phyloP scores from a whole-genome alignment of 495 filamentous ascomycete genomes.

The Podospora sp. region DNA sequence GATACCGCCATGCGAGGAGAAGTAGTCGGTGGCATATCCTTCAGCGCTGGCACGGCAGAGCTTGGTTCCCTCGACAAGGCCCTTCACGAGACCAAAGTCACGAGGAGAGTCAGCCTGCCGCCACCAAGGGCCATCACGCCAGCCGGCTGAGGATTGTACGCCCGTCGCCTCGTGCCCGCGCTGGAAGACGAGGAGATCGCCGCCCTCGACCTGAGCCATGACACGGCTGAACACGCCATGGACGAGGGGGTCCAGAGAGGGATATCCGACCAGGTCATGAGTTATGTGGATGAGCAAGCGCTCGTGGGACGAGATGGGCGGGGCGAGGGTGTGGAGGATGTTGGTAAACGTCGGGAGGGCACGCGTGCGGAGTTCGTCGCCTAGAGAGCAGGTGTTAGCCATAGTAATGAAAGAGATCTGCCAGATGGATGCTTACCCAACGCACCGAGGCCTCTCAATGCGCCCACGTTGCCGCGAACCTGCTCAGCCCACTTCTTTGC shows the following conservation, averaged over 20 bases:
- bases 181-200: slow-evolving; percentile 95
- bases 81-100: slow-evolving; percentile 77
- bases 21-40: slow-evolving; percentile 82
- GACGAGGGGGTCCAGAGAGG: slow-evolving; percentile 89
- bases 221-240: slow-evolving; percentile 93
- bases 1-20: slow-evolving; percentile 73
- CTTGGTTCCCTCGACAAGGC: slow-evolving; percentile 84
- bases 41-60: slow-evolving; percentile 85
- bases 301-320: slow-evolving; percentile 96
- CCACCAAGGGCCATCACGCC: slow-evolving; percentile 98
- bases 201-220: slow-evolving; percentile 98
- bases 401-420: too few relatives aligned
- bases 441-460: slow-evolving; percentile 77
- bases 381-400: slow-evolving; percentile 48
- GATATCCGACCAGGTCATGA: slow-evolving; percentile 92
- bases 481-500: slow-evolving; percentile 95
- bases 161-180: slow-evolving; percentile 80
- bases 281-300: slow-evolving; percentile 97
- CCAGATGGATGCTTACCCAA: slow-evolving; percentile 6
- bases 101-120: slow-evolving; percentile 68
- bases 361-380: slow-evolving; percentile 84
- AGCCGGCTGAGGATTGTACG: slow-evolving; percentile 57
- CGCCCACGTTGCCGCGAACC: slow-evolving; percentile 87
- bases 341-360: slow-evolving; percentile 94
- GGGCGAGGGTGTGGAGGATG: slow-evolving; percentile 91